Conservation (phyloP, 495 filamentous ascomycete species). For the Penicillium mononematosum region DNA sequence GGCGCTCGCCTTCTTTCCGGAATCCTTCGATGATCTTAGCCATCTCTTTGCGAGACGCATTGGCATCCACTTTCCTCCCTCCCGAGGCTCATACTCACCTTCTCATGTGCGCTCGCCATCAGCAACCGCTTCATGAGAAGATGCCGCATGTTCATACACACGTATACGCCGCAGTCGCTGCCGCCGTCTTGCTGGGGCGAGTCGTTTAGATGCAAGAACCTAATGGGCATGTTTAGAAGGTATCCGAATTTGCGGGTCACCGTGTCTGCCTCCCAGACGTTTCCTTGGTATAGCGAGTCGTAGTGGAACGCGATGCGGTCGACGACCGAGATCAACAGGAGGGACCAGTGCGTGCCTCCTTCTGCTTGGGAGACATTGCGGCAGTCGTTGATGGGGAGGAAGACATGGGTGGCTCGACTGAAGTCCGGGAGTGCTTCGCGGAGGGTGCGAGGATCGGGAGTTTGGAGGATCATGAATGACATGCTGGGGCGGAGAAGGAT, state of each 20-base stretch:
- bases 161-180: constrained; percentile 93
- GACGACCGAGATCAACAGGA: constrained; percentile 83
- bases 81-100: constrained; percentile 92
- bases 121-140: constrained; percentile 82
- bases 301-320: constrained; percentile 96
- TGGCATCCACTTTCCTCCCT: constrained; percentile 73
- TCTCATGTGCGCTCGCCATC: constrained; percentile 67
- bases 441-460: constrained; percentile 70
- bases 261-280: constrained; percentile 66
- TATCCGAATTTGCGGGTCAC: constrained; percentile 60
- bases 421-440: constrained; percentile 62
- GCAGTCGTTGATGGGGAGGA: constrained; percentile 93
- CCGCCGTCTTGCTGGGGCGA: constrained; percentile 89
- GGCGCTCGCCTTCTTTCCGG: constrained; percentile 76
- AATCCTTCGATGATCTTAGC: constrained; percentile 77
- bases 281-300: constrained; percentile 79
- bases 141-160: constrained; percentile 90
- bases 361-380: constrained; percentile 72
- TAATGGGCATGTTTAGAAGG: constrained; percentile 62
- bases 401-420: constrained; percentile 81
- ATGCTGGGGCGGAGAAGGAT: constrained; percentile 90
- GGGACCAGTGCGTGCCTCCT: constrained; percentile 91
- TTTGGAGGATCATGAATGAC: constrained; percentile 89
- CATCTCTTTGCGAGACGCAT: constrained; percentile 79
- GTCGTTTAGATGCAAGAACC: constrained; percentile 76